These are phyloP conservation scores for Trichoderma gamsii DNA, from an alignment of 495 filamentous ascomycete genomes.

Conservation along the genomic window DNA sequence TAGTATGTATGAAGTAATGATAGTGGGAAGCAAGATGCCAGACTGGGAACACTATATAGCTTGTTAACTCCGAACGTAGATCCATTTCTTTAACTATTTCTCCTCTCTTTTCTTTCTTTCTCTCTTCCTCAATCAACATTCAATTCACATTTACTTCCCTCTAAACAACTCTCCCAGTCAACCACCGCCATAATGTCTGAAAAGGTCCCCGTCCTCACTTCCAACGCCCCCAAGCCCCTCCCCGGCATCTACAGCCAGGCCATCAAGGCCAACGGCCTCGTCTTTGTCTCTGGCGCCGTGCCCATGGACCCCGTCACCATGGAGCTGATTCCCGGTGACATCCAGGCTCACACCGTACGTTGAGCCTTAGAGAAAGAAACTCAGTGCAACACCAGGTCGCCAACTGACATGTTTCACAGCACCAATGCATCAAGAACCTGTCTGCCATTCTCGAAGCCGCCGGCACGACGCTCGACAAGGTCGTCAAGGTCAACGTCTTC, in stretches of 20 bases:
- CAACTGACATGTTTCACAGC: constrained; percentile 38
- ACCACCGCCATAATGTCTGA: constrained; percentile 21
- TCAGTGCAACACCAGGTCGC: constrained; percentile 19
- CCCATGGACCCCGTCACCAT: constrained; percentile 46
- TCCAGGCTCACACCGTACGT: constrained; percentile 51
- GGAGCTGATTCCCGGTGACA: constrained; percentile 44
- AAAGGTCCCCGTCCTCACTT: constrained; percentile 38
- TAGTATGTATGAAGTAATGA: neutral
- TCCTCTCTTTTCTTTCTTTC: neutral
- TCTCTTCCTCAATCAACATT: neutral
- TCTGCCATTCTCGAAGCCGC: constrained; percentile 54
- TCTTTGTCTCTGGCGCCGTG: constrained; percentile 53
- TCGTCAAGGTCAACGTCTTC: constrained; percentile 64
- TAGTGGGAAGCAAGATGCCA: neutral
- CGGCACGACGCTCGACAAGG: constrained; percentile 52
- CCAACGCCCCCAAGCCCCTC: constrained; percentile 49
- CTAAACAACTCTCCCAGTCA: neutral
- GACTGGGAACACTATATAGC: neutral
- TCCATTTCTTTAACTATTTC: neutral
- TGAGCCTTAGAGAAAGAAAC: too few relatives aligned
- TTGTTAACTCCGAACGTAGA: neutral
- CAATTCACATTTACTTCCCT: neutral
- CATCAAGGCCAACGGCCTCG: constrained; percentile 50
- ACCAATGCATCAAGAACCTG: constrained; percentile 41
- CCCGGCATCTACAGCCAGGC: constrained; percentile 49